Evolutionary conservation across 768 basidiomycete species (phyloP), one percentile per base, ranked within the genome.

Genomic region (Mycena leptocephala): DNA sequence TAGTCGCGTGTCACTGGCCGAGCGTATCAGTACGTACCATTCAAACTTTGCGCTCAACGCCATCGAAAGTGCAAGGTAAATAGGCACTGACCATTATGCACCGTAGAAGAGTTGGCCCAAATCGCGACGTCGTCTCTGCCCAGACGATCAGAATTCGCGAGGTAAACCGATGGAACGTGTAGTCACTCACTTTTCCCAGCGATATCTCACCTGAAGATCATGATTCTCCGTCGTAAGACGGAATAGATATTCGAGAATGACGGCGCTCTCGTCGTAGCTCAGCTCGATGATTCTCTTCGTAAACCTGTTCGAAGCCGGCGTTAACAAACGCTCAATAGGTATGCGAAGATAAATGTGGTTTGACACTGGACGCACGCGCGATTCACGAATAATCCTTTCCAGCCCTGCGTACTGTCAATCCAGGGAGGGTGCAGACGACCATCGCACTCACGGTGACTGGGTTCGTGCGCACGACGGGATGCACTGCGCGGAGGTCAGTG

Each of bases 31-130:
- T 59, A 35, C 58, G 32, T 59, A 22, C 58, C 32, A 32, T 59
- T 56, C 6, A 30, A 56, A 24, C n/a, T 51, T 51, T 51, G 48
- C 48, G 22, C 48, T 24, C 13, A 24, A 56, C 55, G 35, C 58
- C 32, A 32, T 35, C 58, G 55, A 56, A 56, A 56, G 30, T 56
- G 55, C 55, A 28, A 56, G 55, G 58, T 32, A 59, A 59, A 35
- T 59, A 37, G 20, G 58, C 58, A 59, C 58, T 59, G 32, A 41
- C 37, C 61, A 26, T 39, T 85, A 72, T 85, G 84, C 70, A 80
- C 82, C 3, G 85, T 85, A 22, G 82, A 80, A 39, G 86, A 74
- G 79, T 88, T 88, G 73, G 87, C 87, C 88, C 88, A 88, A 75
- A 88, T 84, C 8, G 88, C 88, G 48, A 88, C 74, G 63, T 82